Conservation (phyloP, 306 rosid species). For the Leucaena leucocephala region DNA sequence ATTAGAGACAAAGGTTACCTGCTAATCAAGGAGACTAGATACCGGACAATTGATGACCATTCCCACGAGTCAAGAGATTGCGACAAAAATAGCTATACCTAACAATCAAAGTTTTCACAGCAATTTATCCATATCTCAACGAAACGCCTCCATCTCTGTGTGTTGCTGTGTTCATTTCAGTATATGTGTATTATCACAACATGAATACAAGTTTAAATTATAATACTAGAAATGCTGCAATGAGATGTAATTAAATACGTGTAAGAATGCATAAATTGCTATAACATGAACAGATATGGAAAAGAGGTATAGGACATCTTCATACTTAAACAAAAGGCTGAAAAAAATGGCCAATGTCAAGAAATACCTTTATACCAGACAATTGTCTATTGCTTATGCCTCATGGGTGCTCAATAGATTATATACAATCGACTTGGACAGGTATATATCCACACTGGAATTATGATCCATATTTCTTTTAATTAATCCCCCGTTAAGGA, state of each 20-base stretch:
- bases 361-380: neutral
- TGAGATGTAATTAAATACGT: too few species aligned
- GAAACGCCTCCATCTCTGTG: too few species aligned
- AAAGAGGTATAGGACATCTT: too few species aligned
- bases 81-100: neutral
- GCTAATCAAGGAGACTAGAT: constrained; percentile 1
- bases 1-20: constrained; percentile 14
- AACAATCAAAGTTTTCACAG: too few species aligned
- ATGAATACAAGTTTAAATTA: neutral
- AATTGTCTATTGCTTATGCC: neutral
- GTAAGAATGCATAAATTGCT: neutral
- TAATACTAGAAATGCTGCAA: too few species aligned
- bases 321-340: too few species aligned
- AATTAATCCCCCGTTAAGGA: neutral
- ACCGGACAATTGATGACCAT: constrained; percentile 1
- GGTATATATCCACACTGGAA: neutral
- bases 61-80: neutral
- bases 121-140: neutral
- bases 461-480: neutral
- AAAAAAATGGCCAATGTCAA: neutral
- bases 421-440: neutral
- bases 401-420: neutral
- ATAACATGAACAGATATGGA: too few species aligned
- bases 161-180: neutral
- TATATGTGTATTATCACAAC: too few species aligned